These are phyloP conservation scores for Glycine latifolia DNA, from an alignment of 306 rosid genomes.

Conservation along the genomic window DNA sequence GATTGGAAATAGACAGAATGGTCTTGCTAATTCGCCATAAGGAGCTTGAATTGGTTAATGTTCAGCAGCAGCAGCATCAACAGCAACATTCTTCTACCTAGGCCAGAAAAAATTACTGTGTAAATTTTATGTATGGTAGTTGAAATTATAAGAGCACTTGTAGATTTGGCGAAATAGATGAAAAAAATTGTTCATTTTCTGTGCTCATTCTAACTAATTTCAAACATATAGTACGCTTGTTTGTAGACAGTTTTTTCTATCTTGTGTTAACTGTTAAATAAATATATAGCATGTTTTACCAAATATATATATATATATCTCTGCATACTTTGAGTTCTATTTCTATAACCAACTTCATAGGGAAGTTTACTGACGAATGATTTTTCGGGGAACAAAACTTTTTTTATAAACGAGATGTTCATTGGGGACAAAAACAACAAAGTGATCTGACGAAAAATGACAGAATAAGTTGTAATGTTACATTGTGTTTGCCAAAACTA, in stretches of 20 bases:
- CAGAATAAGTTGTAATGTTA: too few species aligned
- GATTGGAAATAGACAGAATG: constrained; percentile 83
- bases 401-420: background rate
- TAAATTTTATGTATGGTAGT: constrained; percentile 40
- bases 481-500: too few species aligned
- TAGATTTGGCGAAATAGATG: background rate
- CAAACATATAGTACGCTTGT: background rate
- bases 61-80: constrained; percentile 51
- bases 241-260: background rate
- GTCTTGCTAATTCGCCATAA: constrained; percentile 65
- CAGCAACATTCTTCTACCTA: constrained; percentile 68
- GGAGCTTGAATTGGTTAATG: constrained; percentile 64
- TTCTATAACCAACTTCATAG: background rate
- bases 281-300: background rate
- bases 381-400: background rate
- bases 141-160: background rate
- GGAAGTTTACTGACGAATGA: background rate
- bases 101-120: background rate
- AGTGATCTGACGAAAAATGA: too few species aligned
- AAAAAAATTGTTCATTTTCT: too few species aligned
- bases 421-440: background rate
- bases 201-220: too few species aligned
- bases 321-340: background rate
- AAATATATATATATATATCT: background rate
- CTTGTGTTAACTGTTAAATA: background rate